Evolutionary conservation across 176 grass and related monocot genomes (phyloP), one percentile per base, ranked within the genome.

Genomic region (Aechmea fasciata): DNA sequence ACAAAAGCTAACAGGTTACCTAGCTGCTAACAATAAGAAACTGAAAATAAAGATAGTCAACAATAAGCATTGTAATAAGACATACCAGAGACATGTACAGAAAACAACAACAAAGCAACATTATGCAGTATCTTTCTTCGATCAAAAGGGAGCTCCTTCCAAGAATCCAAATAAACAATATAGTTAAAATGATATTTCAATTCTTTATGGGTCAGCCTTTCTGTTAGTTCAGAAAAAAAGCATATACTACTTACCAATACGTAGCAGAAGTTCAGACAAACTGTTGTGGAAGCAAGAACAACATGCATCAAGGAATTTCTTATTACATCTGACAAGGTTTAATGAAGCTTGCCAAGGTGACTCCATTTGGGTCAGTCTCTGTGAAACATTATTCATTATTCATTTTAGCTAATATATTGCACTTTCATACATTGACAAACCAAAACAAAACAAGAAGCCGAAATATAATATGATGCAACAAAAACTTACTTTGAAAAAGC

Each of bases 71-170:
- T 12, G 11, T 10, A 14, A 47, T 9, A 73, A 13, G 10, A 57
- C 67, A 53, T 82, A 88, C 89, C 82, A 53, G 79, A 78, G 63
- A 65, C 79, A 23, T 73, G 51, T 68, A 74, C 75, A 47, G 80
- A 72, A 82, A 92, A 87, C 54, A 88, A 74, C 83, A 88, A 70
- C 22, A 81, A 77, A 70, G 73, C 82, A 65, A 88, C 48, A 80
- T 78, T 59, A 71, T 85, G 73, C 55, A 92, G 51, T 51, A 83
- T 75, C 75, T 82, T 80, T 71, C 69, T 67, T 68, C 73, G 83
- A 66, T 92, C 89, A 73, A 22, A 62, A 50, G 89, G 89, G 10
- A 85, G 80, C 78, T 92, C 89, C 79, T 88, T 88, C 71, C 69
- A 88, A 81, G 79, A 80, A 49, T 73, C 82, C 88, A 78, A 84